A percentile compares a stretch with the other conserved stretches of the same genome.
Conservation (phyloP, 2,329 filamentous ascomycete species). For the Epichloe baconii region DNA sequence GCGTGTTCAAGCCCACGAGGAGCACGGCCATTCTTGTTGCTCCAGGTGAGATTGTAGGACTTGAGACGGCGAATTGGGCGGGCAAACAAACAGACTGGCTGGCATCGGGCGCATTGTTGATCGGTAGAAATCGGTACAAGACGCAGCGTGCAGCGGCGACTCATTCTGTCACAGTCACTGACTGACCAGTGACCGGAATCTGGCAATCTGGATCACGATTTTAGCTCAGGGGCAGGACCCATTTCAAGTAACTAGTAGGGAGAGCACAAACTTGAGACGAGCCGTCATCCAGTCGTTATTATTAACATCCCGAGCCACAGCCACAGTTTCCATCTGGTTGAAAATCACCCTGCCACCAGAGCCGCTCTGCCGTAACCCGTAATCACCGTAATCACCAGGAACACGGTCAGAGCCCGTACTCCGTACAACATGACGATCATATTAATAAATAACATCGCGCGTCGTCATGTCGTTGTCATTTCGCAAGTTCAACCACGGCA, state of each 20-base stretch:
- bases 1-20: not conserved
- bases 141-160: not conserved
- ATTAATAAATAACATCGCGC: too few species aligned
- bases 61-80: not conserved
- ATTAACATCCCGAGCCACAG: conserved; percentile 2
- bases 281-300: conserved; percentile 17
- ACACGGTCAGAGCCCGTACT: not conserved
- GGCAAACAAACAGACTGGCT: not conserved
- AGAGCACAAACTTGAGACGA: conserved; percentile 19
- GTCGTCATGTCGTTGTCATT: too few species aligned
- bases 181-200: not conserved
- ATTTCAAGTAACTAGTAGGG: conserved; percentile 11
- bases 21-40: not conserved
- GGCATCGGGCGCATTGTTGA: not conserved
- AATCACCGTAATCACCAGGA: too few species aligned
- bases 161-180: not conserved
- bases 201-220: not conserved
- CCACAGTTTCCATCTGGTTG: too few species aligned
- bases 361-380: too few species aligned
- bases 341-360: not conserved
- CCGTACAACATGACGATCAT: not conserved
- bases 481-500: too few species aligned
- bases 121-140: too few species aligned
- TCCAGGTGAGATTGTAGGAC: not conserved
- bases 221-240: conserved; percentile 6